Evolutionary conservation across 768 basidiomycete species (phyloP), one percentile per base, ranked within the genome.

Genomic region (Harrya chromipes): DNA sequence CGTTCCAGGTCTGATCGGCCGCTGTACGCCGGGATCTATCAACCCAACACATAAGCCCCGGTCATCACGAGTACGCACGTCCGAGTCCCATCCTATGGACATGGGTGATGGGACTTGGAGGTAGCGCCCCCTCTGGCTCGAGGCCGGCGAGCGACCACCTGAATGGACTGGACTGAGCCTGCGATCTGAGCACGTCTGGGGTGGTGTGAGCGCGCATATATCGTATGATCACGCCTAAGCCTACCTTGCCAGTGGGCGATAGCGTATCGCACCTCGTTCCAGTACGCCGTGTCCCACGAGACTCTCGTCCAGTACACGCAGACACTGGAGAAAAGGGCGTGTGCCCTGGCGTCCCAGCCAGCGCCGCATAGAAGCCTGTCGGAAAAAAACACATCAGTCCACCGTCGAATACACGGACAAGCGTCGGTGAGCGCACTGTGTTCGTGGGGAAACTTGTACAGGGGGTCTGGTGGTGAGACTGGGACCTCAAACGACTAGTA

Each of bases 401-500:
- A 11, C 20, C n/a, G 11, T 23, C 40, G 36, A 34, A 27, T 9
- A 16, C 39, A 16, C 29, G 13, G 19, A 24, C 13, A 5, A 27
- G 10, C 21, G 14, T 10, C 20, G 9, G 14, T 1, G 29, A 27
- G 45, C 53, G 52, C 16, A 59, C 59, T 65, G 31, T 59, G n/a
- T 46, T 59, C 57, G 31, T 56, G 55, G 13, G 63, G 64, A 41
- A 63, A 61, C 45, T 43, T 63, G 50, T 56, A 67, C 17, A 65
- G 23, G 0, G 54, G 65, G 24, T 65, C 64, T 7, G 58, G 64
- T 1, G 49, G 27, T 10, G 64, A 65, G 17, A 33, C n/a, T 10
- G 64, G 66, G 27, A 65, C 19, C 10, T 65, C 58, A 26, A 65
- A 67, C 29, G 66, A 58, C 64, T 65, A 20, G 0, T 3, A 12